Percentiles rank a stretch among this genome's conserved stretches.
phyloP scores from a whole-genome alignment of 1,139 yeast species.

The Yamadazyma conglobata region DNA sequence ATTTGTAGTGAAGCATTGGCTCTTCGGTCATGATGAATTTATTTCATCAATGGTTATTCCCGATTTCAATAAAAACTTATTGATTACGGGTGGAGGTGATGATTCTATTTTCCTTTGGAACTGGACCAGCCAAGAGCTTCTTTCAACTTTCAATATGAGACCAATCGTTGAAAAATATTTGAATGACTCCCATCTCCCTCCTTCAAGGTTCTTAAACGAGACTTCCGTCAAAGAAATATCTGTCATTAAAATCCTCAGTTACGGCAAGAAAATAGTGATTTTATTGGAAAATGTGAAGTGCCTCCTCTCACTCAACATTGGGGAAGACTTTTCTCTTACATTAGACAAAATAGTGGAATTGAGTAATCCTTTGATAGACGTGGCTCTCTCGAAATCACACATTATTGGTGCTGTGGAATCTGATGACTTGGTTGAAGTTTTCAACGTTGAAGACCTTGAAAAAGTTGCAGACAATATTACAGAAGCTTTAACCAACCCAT shows the following conservation, averaged over 20 bases:
- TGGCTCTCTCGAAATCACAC: slow-evolving; percentile 18
- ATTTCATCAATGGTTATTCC: slow-evolving; percentile 63
- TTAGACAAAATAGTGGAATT: slow-evolving; percentile 28
- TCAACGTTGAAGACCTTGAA: slow-evolving; percentile 16
- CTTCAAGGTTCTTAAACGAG: slow-evolving; percentile 61
- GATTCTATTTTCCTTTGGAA: slow-evolving; percentile 73
- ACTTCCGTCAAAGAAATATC: slow-evolving; percentile 50
- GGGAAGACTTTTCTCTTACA: slow-evolving; percentile 17
- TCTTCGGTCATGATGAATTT: slow-evolving; percentile 85
- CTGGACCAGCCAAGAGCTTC: slow-evolving; percentile 52
- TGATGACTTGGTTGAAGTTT: slow-evolving; percentile 16
- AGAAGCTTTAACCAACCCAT: slow-evolving; percentile 22
- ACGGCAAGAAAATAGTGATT: slow-evolving; percentile 36
- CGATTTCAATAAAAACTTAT: slow-evolving; percentile 37
- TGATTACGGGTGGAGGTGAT: slow-evolving; percentile 92
- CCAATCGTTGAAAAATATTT: slow-evolving; percentile 47
- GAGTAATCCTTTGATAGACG: slow-evolving; percentile 24
- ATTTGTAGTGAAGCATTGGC: slow-evolving; percentile 73
- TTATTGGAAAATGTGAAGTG: slow-evolving; percentile 57
- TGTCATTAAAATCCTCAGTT: slow-evolving; percentile 45
- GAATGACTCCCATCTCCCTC: slow-evolving; percentile 60
- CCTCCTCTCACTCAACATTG: slow-evolving; percentile 40
- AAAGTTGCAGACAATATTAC: slow-evolving; percentile 10
- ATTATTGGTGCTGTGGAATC: slow-evolving; percentile 47
- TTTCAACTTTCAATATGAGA: slow-evolving; percentile 49